Conservation (phyloP, 805 yeast species). For the Cyberlindnera euphorbiae region DNA sequence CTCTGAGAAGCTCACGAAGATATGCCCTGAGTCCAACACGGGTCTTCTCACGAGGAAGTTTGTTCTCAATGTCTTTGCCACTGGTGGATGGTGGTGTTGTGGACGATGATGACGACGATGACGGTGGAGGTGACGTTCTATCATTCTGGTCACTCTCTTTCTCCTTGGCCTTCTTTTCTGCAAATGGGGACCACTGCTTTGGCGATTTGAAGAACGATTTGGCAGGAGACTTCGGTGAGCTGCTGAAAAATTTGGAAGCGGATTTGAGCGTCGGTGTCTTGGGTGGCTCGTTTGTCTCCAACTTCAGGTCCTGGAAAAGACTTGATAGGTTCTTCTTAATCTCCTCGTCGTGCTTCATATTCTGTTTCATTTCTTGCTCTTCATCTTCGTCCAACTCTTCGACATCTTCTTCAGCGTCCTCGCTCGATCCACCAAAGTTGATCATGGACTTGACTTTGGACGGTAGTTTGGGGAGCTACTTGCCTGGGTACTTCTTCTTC, state of each 20-base stretch:
- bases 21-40: constrained; percentile 77
- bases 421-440: constrained; percentile 20
- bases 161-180: constrained; percentile 3
- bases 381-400: constrained; percentile 20
- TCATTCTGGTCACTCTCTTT: too few relatives aligned
- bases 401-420: constrained; percentile 17
- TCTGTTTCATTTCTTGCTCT: constrained; percentile 8
- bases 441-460: constrained; percentile 40
- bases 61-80: constrained; percentile 12
- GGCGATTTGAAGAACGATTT: constrained; percentile 2
- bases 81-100: too few relatives aligned
- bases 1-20: constrained; percentile 46
- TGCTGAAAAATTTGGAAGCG: constrained; percentile 1
- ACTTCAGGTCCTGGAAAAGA: constrained; percentile 18
- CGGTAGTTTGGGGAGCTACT: constrained; percentile 56
- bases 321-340: constrained; percentile 16
- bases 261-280: constrained; percentile 7
- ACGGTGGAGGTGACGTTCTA: too few relatives aligned
- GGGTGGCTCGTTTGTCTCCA: constrained; percentile 6
- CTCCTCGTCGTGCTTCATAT: constrained; percentile 19
- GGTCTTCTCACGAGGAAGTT: constrained; percentile 66
- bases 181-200: constrained; percentile 1
- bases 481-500: constrained; percentile 61
- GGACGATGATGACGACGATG: too few relatives aligned
- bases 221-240: constrained; percentile 4